Base-by-base conservation (phyloP, 1,139 yeast species). In the Magnusiomyces tetraspermus region DNA sequence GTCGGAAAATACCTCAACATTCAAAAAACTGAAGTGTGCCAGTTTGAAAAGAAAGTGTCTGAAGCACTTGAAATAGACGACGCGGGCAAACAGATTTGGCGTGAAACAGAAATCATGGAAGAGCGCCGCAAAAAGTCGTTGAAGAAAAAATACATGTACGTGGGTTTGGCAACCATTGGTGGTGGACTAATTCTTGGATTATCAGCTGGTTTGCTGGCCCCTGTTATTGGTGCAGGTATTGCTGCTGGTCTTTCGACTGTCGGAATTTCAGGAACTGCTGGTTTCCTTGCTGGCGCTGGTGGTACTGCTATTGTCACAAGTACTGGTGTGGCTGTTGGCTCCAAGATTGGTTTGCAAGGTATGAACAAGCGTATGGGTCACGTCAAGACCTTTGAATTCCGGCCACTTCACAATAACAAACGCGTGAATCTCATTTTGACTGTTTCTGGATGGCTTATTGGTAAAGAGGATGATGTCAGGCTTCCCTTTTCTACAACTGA, bases 381-480 rank as follows among this genome's bases (percentile, higher is more conserved):
- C 57, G 97, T 94, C 10, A 80, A 85, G 59, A 90, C 97, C 0
- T 94, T 94, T 71, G 97, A 94, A 63, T 83, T 92, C 65, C 80
- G 86, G 54, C 98, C 98, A 0, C 73, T 94, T 59, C 96, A 89
- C 67, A 89, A 92, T 65, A 89, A 87, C 67, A 86, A 86, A 65
- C 76, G 98, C 51, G 83, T 95, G 1, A 92, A 88, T 63, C 73
- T 90, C 57, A 83, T 92, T 48, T 72, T 94, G n/a, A 89, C 97
- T 1, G 90, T 94, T 0, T 83, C 95, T 53, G 99, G 99, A 1
- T 94, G 99, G 99, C 89, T 92, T 94, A 83, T 85, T 56, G 95
- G 97, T 67, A 83, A 82, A 57, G 80, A 84, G 60, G 99, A 94
- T 80, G 99, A 94, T 76, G 95, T 94, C 17, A 76, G 99, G 64